Evolutionary conservation across 331 rosid species (phyloP).

Genomic region (Rhamnella rubrinervis): DNA sequence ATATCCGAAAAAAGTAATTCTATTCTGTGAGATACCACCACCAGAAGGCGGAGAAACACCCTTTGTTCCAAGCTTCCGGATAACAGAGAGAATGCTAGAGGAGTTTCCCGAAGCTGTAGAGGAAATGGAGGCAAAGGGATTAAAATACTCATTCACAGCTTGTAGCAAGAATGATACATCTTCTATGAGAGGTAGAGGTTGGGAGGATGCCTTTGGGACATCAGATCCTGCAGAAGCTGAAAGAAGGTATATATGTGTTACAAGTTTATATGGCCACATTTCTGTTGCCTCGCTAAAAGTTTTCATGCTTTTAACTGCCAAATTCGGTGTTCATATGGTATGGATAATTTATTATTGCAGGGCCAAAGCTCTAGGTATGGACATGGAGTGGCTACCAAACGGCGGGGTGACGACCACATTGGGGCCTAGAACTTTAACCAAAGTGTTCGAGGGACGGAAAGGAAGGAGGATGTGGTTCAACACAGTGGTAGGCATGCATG

Average conservation of each 20-base stretch:
- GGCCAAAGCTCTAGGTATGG: constrained; percentile 74
- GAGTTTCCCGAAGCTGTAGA: constrained; percentile 66
- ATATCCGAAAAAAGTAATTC: constrained; percentile 50
- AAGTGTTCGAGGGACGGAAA: constrained; percentile 75
- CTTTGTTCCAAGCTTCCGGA: constrained; percentile 72
- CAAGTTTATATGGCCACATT: too few species aligned
- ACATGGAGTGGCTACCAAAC: constrained; percentile 61
- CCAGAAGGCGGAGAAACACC: constrained; percentile 93
- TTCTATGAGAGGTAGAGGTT: constrained; percentile 86
- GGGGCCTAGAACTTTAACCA: constrained; percentile 58
- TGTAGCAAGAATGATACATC: constrained; percentile 44
- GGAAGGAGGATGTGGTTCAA: constrained; percentile 89
- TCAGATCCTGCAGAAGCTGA: constrained; percentile 62
- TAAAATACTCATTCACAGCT: constrained; percentile 68
- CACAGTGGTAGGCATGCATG: constrained; percentile 82
- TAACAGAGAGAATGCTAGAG: constrained; percentile 64
- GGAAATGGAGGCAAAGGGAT: constrained; percentile 54
- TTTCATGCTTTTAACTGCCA: too few species aligned
- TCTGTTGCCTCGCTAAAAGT: too few species aligned
- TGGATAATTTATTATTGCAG: constrained; percentile 23
- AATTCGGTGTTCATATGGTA: too few species aligned
- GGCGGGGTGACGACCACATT: constrained; percentile 62
- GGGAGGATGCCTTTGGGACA: constrained; percentile 74
- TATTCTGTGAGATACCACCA: constrained; percentile 79
- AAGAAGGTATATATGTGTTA: constrained; percentile 38